Evolutionary conservation across 768 basidiomycete genomes (phyloP).

Genomic region (Lactarius indigo): DNA sequence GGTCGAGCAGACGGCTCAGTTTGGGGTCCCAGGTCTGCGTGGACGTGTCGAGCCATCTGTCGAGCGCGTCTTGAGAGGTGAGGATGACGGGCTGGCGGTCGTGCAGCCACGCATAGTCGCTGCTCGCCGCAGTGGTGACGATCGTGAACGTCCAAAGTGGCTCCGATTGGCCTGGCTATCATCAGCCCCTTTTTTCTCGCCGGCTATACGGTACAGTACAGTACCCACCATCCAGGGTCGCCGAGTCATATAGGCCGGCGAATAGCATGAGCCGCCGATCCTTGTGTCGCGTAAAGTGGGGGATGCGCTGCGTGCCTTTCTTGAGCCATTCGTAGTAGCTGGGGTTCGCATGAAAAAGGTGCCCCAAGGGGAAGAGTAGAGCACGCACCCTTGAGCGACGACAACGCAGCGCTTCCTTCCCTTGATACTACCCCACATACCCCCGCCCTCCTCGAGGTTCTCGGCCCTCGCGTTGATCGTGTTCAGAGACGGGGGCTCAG

Average conservation of each 20-base stretch:
- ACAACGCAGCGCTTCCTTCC: slow-evolving; percentile 84
- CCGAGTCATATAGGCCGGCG: slow-evolving; percentile 83
- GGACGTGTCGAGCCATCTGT: slow-evolving; percentile 78
- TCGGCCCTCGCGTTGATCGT: slow-evolving; percentile 93
- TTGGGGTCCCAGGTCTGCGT: slow-evolving; percentile 59
- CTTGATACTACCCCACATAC: slow-evolving; percentile 85
- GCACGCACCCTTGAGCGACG: slow-evolving; percentile 65
- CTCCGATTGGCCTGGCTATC: slow-evolving; percentile 40
- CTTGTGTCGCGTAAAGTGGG: slow-evolving; percentile 74
- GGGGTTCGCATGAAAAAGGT: background rate
- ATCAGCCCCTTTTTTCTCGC: too few species aligned
- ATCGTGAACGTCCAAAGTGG: slow-evolving; percentile 83
- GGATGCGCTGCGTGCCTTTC: slow-evolving; percentile 73
- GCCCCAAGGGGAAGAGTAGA: too few species aligned
- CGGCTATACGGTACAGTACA: too few species aligned
- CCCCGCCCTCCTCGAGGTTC: slow-evolving; percentile 66
- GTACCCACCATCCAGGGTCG: slow-evolving; percentile 54
- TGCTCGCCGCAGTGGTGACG: slow-evolving; percentile 75
- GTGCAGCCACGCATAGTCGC: slow-evolving; percentile 81
- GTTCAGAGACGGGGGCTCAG: slow-evolving; percentile 65
- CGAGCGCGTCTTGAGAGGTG: slow-evolving; percentile 52
- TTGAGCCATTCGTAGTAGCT: slow-evolving; percentile 96
- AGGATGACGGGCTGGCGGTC: slow-evolving; percentile 87
- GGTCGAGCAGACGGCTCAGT: slow-evolving; percentile 56
- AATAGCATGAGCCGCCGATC: slow-evolving; percentile 70